Conservation (phyloP, 225 moss, liverwort and hornwort species). For the Bryoerythrophyllum caledonicum region DNA sequence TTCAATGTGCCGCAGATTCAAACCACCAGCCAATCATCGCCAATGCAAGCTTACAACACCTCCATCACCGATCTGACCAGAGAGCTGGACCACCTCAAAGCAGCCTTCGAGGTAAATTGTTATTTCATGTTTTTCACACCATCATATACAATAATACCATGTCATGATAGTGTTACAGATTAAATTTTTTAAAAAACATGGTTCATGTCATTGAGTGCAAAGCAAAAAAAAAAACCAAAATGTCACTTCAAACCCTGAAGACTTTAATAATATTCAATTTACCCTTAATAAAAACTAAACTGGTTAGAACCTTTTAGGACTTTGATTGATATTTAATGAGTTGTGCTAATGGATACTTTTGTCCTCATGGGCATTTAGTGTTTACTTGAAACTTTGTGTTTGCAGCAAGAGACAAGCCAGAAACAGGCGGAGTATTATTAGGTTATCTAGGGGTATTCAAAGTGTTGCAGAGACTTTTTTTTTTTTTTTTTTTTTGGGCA, state of each 20-base stretch:
- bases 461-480: no score
- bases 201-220: background rate
- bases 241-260: no score
- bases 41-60: slow-evolving; percentile 88
- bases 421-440: slow-evolving; percentile 52
- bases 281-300: no score
- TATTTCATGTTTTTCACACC: background rate
- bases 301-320: no score
- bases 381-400: slow-evolving; percentile 8
- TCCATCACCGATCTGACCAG: slow-evolving; percentile 78
- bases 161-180: background rate
- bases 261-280: no score
- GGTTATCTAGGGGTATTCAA: background rate
- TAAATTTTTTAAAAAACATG: no score
- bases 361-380: no score
- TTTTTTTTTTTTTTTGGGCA: no score
- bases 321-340: no score
- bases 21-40: slow-evolving; percentile 85
- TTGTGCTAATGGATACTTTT: no score
- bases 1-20: slow-evolving; percentile 51
- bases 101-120: slow-evolving; percentile 52
- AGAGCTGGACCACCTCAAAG: slow-evolving; percentile 79
- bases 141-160: background rate
- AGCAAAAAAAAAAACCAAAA: no score
- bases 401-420: slow-evolving; percentile 56